A percentile compares a stretch with the other conserved stretches of the same genome.
Conservation (phyloP, 768 basidiomycete species). For the Phaffia tasmanica region DNA sequence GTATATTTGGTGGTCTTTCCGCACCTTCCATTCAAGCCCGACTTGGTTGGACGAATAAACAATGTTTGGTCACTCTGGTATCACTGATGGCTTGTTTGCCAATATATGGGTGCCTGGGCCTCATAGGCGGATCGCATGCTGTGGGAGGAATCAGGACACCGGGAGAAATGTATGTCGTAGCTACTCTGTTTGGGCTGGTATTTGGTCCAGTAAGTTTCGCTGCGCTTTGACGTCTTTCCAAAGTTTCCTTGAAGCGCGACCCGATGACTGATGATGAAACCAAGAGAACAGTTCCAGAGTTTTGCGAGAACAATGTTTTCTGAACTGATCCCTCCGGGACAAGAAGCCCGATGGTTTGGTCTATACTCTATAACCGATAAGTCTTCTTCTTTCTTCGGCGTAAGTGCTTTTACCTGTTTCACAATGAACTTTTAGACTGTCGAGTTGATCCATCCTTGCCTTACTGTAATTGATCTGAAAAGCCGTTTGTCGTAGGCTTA, state of each 20-base stretch:
- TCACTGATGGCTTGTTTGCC: constrained; percentile 57
- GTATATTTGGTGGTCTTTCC: constrained; percentile 18
- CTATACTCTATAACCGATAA: constrained; percentile 70
- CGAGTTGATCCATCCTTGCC: no score
- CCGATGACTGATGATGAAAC: no score
- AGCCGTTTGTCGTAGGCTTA: constrained; percentile 69
- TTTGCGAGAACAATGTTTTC: constrained; percentile 74
- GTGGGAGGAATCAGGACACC: constrained; percentile 68
- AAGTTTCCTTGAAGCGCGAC: background rate
- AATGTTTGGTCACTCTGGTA: constrained; percentile 57
- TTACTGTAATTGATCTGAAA: background rate
- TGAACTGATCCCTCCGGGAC: constrained; percentile 64
- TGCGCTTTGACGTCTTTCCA: background rate
- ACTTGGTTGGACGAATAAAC: constrained; percentile 55
- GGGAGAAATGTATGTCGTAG: constrained; percentile 74
- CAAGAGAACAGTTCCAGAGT: no score
- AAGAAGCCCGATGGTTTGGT: constrained; percentile 78
- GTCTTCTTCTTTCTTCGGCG: constrained; percentile 82
- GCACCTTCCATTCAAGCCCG: constrained; percentile 65
- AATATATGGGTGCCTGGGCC: constrained; percentile 50
- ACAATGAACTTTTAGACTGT: no score
- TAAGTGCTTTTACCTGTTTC: background rate
- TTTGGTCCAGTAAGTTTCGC: constrained; percentile 51
- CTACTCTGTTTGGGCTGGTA: constrained; percentile 58
- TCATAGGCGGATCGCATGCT: constrained; percentile 35